Base-by-base conservation (phyloP, 192 early-diverging fungal species). In the Coemansia sp. region DNA sequence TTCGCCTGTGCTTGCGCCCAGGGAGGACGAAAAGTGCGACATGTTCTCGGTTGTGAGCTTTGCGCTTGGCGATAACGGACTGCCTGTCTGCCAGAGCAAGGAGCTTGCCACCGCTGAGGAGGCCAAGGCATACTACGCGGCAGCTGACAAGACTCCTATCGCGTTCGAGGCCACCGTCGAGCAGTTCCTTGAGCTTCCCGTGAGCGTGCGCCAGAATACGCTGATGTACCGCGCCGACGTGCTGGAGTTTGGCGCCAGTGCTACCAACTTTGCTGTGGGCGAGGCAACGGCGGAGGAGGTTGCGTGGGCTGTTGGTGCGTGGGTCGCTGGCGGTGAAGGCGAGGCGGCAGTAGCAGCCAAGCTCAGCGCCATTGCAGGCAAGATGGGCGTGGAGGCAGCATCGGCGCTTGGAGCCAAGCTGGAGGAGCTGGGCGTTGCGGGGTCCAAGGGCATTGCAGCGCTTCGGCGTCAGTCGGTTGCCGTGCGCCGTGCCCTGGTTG, bases 111-210 rank as follows among this genome's bases (percentile, higher is more conserved):
- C 68, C 43, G 19, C 13, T 1, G 63, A 53, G 20, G 74, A 56
- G 8, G 75, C 75, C 16, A 25, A 57, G 50, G 67, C 45, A 0
- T 44, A 61, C 69, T 77, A 69, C 55, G 41, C 46, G 2, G 55
- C 48, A 0, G 62, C 53, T 50, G 64, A 58, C 53, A 71, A 72
- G 60, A 14, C 63, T 1, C 67, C 76, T 5, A 2, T 69, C 7
- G 38, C 2, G 6, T 78, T 69, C 45, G 76, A 78, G 76, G 43
- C 63, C 13, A 78, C 76, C 9, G 76, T 78, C 16, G 76, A 72
- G 70, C 67, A 69, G 54, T 78, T 55, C 60, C 57, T 66, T 38
- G 16, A 40, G 44, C 63, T 69, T 19, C 67, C 70, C 2, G 60
- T 13, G 57, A 43, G 17, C 11, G 60, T 69, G 16, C 76, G 76